Base-by-base conservation (phyloP, 2,329 filamentous ascomycete genomes). In the Ophiostoma quercus region DNA sequence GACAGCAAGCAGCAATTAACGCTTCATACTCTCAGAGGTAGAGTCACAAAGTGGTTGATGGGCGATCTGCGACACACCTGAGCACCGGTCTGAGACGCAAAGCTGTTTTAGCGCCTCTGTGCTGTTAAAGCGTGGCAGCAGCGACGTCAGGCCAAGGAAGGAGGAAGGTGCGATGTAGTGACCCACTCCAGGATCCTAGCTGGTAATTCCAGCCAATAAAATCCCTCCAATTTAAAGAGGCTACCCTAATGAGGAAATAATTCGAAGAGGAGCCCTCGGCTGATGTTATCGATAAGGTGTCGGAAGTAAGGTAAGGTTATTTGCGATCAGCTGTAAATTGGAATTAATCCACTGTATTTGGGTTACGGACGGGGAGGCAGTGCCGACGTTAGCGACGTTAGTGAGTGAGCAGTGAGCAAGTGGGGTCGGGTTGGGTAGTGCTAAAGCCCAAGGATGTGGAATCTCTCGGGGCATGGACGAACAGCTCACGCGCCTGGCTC, bases 21-120 rank as follows among this genome's bases (percentile, higher is more conserved):
- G 16, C 43, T n/a, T 47, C 43, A 47, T 47, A 29, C 25, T 29
- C 25, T 29, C 25, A 29, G 25, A 29, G 25, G 25, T 29, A n/a
- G 19, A 47, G 43, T 47, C 57, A 62, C 25, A 34, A 16, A 32
- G 57, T 62, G 57, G 69, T 41, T 71, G 57, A 32, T 73, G 71
- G 68, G 37, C 68, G 72, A 73, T 73, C 74, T 73, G 73, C 73
- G 72, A 75, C 74, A 73, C 71, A 72, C 69, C 32, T 73, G 71
- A 71, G 70, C 67, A 70, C 67, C 68, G 62, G 69, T 75, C 77
- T 75, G 77, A 79, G 77, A 78, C 77, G 74, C 72, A 72, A 74
- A 74, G 69, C 72, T 76, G 78, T 79, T 80, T 79, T 79, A 77
- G 77, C 74, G 76, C 72, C 72, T 43, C 68, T 66, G 68, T 73